These are phyloP conservation scores for Kwoniella sp. DNA, from an alignment of 768 basidiomycete species.

Conservation along the genomic window DNA sequence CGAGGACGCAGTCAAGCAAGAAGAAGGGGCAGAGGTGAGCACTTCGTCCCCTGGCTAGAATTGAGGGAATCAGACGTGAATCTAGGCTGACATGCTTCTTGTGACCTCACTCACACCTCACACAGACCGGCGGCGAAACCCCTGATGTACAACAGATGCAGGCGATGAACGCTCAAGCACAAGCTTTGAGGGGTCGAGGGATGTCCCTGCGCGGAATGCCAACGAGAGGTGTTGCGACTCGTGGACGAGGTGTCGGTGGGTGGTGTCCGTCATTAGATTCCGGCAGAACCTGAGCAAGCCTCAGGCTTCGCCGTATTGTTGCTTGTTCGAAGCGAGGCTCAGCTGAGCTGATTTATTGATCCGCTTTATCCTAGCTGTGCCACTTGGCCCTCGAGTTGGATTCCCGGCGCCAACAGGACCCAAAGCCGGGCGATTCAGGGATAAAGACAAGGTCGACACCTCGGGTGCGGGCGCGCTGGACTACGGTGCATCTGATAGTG, in stretches of 20 bases:
- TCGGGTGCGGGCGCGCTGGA: constrained; percentile 34
- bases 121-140: constrained; percentile 14
- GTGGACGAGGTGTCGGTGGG: constrained; percentile 48
- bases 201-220: constrained; percentile 33
- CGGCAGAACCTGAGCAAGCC: not conserved
- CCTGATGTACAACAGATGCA: constrained; percentile 3
- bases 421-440: constrained; percentile 51
- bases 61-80: not conserved
- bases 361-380: constrained; percentile 14
- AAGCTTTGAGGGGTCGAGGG: constrained; percentile 28
- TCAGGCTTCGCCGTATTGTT: no score
- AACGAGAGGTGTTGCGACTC: constrained; percentile 28
- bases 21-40: constrained; percentile 36
- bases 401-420: constrained; percentile 44
- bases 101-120: not conserved
- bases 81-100: not conserved
- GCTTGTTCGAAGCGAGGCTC: no score
- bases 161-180: not conserved
- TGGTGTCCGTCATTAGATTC: not conserved
- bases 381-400: constrained; percentile 39
- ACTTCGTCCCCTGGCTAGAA: not conserved
- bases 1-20: constrained; percentile 39
- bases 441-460: constrained; percentile 47
- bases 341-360: not conserved
- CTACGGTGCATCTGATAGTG: constrained; percentile 35